These are phyloP conservation scores for Dendrobium officinale DNA, from an alignment of 106 monocot species.

Conservation along the genomic window DNA sequence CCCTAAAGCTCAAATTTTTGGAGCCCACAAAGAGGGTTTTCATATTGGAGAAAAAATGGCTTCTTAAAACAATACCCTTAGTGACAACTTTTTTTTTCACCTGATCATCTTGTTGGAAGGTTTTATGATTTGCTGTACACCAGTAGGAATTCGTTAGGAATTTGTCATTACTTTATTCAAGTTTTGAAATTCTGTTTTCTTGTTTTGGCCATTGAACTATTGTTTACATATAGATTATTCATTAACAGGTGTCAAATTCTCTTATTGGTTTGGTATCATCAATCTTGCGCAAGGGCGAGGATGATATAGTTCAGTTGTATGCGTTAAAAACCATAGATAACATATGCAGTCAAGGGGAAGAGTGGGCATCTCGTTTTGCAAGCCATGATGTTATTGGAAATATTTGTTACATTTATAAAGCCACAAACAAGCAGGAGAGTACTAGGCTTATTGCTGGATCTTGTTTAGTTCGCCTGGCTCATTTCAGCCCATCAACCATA, in stretches of 20 bases:
- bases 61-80: too few relatives aligned
- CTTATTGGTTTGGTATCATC: constrained; percentile 84
- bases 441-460: constrained; percentile 88
- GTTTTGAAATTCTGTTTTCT: not conserved
- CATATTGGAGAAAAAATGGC: not conserved
- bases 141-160: not conserved
- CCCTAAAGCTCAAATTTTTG: too few relatives aligned
- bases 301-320: constrained; percentile 88
- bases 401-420: constrained; percentile 88
- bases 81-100: not conserved
- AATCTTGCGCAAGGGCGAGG: constrained; percentile 84
- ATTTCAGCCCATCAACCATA: constrained; percentile 61
- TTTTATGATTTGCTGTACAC: not conserved
- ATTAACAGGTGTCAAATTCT: constrained; percentile 66
- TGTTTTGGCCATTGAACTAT: not conserved
- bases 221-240: not conserved
- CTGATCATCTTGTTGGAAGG: not conserved
- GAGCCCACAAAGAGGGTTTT: too few relatives aligned
- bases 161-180: not conserved
- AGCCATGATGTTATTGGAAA: constrained; percentile 70
- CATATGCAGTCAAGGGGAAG: constrained; percentile 78
- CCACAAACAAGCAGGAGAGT: constrained; percentile 78
- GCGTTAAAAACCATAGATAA: constrained; percentile 90
- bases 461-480: constrained; percentile 76
- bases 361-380: constrained; percentile 85